A percentile compares a stretch with the other conserved stretches of the same genome.
Evolutionary conservation across 2,329 filamentous ascomycete genomes (phyloP).

Genomic region (Chrysosporium queenslandicum): DNA sequence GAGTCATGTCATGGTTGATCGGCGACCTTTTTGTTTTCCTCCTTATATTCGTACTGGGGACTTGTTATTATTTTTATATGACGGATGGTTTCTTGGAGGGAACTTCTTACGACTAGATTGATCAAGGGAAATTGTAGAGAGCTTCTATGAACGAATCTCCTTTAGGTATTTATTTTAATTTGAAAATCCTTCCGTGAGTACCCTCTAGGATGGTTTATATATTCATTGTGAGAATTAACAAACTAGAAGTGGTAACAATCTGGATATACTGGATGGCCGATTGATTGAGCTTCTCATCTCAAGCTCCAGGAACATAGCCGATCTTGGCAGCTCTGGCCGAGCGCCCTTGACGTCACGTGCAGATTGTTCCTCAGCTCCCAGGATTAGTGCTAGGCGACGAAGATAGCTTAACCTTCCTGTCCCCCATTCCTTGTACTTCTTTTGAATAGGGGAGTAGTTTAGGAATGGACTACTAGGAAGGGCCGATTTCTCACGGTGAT

Average conservation of each 20-base stretch:
- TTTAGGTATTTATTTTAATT: neutral
- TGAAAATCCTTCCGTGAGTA: no score
- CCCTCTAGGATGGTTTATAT: no score
- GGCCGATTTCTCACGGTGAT: neutral
- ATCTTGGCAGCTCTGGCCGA: constrained; percentile 3
- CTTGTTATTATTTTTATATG: neutral
- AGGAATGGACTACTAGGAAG: constrained; percentile 10
- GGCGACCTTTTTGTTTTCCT: neutral
- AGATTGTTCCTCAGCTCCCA: neutral
- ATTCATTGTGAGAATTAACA: no score
- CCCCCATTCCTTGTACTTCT: neutral
- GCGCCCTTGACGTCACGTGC: constrained; percentile 7
- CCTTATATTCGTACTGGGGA: neutral
- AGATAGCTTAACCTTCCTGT: neutral
- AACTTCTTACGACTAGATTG: neutral
- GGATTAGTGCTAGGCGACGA: neutral
- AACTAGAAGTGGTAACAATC: no score
- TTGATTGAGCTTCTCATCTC: neutral
- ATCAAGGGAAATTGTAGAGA: constrained; percentile 1
- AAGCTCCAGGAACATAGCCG: constrained; percentile 1
- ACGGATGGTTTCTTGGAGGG: neutral
- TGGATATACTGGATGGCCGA: no score
- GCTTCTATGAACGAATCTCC: constrained; percentile 1
- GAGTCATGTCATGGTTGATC: neutral
- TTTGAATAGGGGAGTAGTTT: neutral